These are phyloP conservation scores for Collybia sordida DNA, from an alignment of 768 basidiomycete genomes.

Conservation along the genomic window DNA sequence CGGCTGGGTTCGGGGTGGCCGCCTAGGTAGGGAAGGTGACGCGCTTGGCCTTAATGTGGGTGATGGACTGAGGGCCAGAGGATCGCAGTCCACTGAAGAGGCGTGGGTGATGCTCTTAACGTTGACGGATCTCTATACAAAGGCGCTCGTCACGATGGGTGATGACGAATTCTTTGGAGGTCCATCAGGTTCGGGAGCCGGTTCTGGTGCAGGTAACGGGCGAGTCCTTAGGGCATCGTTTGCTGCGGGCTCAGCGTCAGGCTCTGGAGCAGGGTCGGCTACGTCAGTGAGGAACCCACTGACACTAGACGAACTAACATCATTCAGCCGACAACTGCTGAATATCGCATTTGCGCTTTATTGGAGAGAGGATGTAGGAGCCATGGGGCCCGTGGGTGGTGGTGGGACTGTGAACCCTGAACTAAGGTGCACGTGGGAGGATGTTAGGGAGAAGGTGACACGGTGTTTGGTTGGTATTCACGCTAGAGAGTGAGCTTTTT, in stretches of 20 bases:
- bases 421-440: slow-evolving; percentile 58
- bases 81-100: slow-evolving; percentile 41
- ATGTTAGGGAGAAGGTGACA: slow-evolving; percentile 74
- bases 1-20: slow-evolving; percentile 56
- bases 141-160: slow-evolving; percentile 85
- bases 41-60: slow-evolving; percentile 6
- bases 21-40: slow-evolving; percentile 59
- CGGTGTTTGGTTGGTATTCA: slow-evolving; percentile 79
- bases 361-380: slow-evolving; percentile 40
- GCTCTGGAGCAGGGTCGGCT: background rate
- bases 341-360: slow-evolving; percentile 81
- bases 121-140: slow-evolving; percentile 78
- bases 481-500: slow-evolving; percentile 74
- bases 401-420: slow-evolving; percentile 21
- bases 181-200: slow-evolving; percentile 5
- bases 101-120: slow-evolving; percentile 75
- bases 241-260: slow-evolving; percentile 1
- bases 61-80: background rate
- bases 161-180: slow-evolving; percentile 94
- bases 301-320: slow-evolving; percentile 73
- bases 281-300: slow-evolving; percentile 67
- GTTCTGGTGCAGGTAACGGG: background rate
- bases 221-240: background rate
- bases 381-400: background rate
- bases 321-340: slow-evolving; percentile 75